Conservation (phyloP, 257 asterid genomes). For the Eucommia ulmoides region DNA sequence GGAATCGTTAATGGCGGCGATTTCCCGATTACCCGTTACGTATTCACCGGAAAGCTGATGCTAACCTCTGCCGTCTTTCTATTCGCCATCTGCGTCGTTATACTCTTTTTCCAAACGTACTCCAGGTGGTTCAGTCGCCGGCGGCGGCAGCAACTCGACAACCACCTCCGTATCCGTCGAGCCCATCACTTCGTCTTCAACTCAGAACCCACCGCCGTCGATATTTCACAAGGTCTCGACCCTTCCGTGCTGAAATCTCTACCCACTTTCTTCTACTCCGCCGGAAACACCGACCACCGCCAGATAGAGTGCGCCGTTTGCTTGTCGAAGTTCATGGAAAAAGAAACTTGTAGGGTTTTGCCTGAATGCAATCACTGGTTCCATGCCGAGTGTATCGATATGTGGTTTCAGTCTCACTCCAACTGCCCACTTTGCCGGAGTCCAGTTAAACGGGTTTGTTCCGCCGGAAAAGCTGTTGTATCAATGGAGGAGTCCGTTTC, state of each 20-base stretch:
- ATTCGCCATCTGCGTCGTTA: neutral
- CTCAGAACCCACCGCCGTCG: neutral
- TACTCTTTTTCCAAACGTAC: neutral
- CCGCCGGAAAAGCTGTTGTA: neutral
- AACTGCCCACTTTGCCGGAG: constrained; percentile 27
- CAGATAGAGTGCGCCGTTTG: constrained; percentile 8
- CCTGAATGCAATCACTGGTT: constrained; percentile 29
- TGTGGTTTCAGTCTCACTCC: constrained; percentile 24
- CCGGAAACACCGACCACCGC: neutral
- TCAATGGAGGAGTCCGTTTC: no score
- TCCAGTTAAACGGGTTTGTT: neutral
- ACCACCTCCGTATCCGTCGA: no score
- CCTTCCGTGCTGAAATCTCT: neutral
- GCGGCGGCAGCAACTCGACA: neutral
- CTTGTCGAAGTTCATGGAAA: constrained; percentile 22
- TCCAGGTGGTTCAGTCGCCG: neutral
- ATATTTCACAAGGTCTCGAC: neutral
- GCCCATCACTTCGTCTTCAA: no score
- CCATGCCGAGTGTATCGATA: constrained; percentile 21
- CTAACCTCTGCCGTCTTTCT: neutral
- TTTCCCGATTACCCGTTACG: neutral
- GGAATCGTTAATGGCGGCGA: no score
- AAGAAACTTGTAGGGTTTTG: constrained; percentile 22
- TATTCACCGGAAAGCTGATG: neutral
- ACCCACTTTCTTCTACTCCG: neutral